Evolutionary conservation across 2,329 filamentous ascomycete genomes (phyloP).

Genomic region (Shiraia bambusicola): DNA sequence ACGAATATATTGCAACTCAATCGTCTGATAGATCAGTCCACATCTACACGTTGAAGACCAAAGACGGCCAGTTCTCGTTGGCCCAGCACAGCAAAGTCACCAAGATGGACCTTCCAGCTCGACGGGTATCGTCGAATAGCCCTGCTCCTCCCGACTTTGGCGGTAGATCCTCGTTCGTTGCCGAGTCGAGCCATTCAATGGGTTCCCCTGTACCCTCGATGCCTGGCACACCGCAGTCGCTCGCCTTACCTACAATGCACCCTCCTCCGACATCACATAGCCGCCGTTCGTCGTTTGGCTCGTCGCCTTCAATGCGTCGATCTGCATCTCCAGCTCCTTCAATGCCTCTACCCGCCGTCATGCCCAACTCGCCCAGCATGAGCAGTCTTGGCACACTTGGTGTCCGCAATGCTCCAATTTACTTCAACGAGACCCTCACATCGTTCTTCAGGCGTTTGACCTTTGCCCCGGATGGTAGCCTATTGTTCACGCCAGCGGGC

Average conservation of each 20-base stretch:
- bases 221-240: constrained; percentile 87
- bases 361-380: constrained; percentile 88
- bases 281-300: constrained; percentile 87
- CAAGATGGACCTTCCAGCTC: constrained; percentile 89
- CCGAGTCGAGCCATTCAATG: constrained; percentile 53
- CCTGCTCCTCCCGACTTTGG: constrained; percentile 84
- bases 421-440: constrained; percentile 93
- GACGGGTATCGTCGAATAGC: constrained; percentile 86
- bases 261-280: constrained; percentile 90
- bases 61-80: constrained; percentile 91
- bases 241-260: constrained; percentile 85
- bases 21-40: constrained; percentile 98
- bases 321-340: constrained; percentile 93
- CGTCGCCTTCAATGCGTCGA: constrained; percentile 72
- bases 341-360: constrained; percentile 89
- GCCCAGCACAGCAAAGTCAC: constrained; percentile 76
- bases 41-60: constrained; percentile 93
- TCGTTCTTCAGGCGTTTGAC: constrained; percentile 94
- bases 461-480: constrained; percentile 91
- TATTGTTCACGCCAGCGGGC: constrained; percentile 90
- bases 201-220: constrained; percentile 88
- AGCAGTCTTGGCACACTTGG: constrained; percentile 49
- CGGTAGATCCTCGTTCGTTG: constrained; percentile 64
- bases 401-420: constrained; percentile 82
- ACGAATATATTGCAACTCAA: constrained; percentile 97